Base-by-base conservation (phyloP, 441 rosid species). In the Adansonia rubrostipa region DNA sequence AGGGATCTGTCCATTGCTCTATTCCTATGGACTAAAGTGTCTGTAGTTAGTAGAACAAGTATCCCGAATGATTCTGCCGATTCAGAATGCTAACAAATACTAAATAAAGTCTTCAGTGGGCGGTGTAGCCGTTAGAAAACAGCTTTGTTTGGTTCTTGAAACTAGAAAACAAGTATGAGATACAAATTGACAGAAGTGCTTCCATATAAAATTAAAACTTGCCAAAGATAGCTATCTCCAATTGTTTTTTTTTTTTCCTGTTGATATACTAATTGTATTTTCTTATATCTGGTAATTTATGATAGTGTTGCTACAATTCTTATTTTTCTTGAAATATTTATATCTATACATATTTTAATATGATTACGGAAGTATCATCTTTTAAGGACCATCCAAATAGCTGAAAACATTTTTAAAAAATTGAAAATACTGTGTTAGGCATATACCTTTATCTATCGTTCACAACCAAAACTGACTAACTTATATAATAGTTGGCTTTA, bases 71-170 rank as follows among this genome's bases (percentile, higher is more conserved):
- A 70, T 24, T 51, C 13, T 24, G 22, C 45, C 44, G 5, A 15
- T 70, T 50, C 9, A 50, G 7, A 13, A 14, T 8, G 2, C 36
- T 28, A 51, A 14, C 24, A 13, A 47, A 69, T 50, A 69, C 20
- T 65, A 66, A 24, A 50, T 71, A 3, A 71, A 71, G 45, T 15
- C 62, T 15, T 71, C 19, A 28, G 74, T 71, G 74, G 60, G 57
- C 50, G 44, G 44, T 48, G 6, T 24, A 50, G 74, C 60, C 22
- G 74, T 71, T 71, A 33, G 24, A 71, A 33, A 33, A 15, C 62
- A 71, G 40, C 61, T 1, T 68, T 70, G 28, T n/a, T 71, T 5
- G 14, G 14, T 70, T 4, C 20, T 13, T 24, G 44, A 6, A 42
- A 13, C 19, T 48, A 50, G 13, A 22, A 48, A 48, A 70, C 73